phyloP scores from a whole-genome alignment of 495 filamentous ascomycete genomes.

The Hypoxylon perforatum region DNA sequence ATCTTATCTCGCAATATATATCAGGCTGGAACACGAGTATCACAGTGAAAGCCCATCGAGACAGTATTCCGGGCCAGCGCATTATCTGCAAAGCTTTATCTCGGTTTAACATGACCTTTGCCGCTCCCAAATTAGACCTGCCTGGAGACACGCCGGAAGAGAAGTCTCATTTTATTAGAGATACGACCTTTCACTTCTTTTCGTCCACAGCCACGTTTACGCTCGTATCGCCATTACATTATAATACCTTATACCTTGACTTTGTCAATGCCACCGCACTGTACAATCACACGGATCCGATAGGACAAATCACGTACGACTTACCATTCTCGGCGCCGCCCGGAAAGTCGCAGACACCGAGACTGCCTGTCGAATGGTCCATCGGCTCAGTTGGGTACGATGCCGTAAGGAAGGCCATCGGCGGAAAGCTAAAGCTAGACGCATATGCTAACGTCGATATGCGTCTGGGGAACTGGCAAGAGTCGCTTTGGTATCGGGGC shows the following conservation, averaged over 20 bases:
- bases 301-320: slow-evolving; percentile 80
- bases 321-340: slow-evolving; percentile 82
- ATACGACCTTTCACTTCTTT: slow-evolving; percentile 86
- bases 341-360: slow-evolving; percentile 74
- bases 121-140: slow-evolving; percentile 70
- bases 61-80: slow-evolving; percentile 79
- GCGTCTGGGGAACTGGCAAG: slow-evolving; percentile 75
- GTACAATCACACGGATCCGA: slow-evolving; percentile 80
- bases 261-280: slow-evolving; percentile 84
- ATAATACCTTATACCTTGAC: slow-evolving; percentile 78
- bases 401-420: slow-evolving; percentile 82
- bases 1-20: slow-evolving; percentile 84
- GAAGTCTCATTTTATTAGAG: slow-evolving; percentile 76
- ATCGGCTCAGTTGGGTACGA: slow-evolving; percentile 84
- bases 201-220: slow-evolving; percentile 89
- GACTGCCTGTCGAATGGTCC: slow-evolving; percentile 82
- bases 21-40: slow-evolving; percentile 88
- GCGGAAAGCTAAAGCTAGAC: slow-evolving; percentile 80
- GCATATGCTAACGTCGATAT: slow-evolving; percentile 79
- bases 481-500: slow-evolving; percentile 75
- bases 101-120: slow-evolving; percentile 71
- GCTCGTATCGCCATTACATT: slow-evolving; percentile 78
- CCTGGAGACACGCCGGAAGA: slow-evolving; percentile 63
- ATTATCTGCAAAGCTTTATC: slow-evolving; percentile 77
- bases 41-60: slow-evolving; percentile 72